Conservation (phyloP, 1,284 basidiomycete genomes). For the Leccinum pachyderme region DNA sequence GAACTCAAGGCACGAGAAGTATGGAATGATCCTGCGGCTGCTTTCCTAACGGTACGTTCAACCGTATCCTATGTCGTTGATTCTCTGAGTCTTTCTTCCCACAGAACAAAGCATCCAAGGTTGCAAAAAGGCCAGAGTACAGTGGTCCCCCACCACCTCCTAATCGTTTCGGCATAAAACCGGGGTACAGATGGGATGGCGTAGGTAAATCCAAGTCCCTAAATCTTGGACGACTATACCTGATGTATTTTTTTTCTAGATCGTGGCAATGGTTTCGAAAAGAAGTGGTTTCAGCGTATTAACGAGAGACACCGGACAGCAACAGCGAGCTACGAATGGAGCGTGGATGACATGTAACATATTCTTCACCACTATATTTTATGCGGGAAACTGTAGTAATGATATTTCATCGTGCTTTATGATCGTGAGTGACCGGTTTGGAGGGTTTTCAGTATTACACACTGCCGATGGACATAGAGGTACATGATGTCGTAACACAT, state of each 20-base stretch:
- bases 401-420: neutral
- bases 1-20: slow-evolving; percentile 76
- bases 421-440: slow-evolving; percentile 1
- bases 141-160: slow-evolving; percentile 85
- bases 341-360: slow-evolving; percentile 85
- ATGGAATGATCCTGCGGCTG: slow-evolving; percentile 95
- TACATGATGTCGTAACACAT: slow-evolving; percentile 2
- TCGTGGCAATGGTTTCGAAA: slow-evolving; percentile 93
- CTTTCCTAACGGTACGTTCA: slow-evolving; percentile 80
- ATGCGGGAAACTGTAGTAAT: neutral
- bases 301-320: slow-evolving; percentile 72
- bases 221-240: slow-evolving; percentile 8
- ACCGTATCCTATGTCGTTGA: neutral
- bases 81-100: slow-evolving; percentile 6
- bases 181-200: slow-evolving; percentile 97
- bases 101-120: slow-evolving; percentile 73
- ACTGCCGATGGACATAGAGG: no score
- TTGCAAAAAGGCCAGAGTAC: slow-evolving; percentile 82
- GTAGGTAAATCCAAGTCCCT: slow-evolving; percentile 62
- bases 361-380: slow-evolving; percentile 2
- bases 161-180: slow-evolving; percentile 93
- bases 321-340: slow-evolving; percentile 77
- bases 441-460: neutral
- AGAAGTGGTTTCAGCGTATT: slow-evolving; percentile 81
- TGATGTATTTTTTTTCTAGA: slow-evolving; percentile 46